Conservation (phyloP, 176 grass and related monocot genomes). For the Oryza glumipatula region DNA sequence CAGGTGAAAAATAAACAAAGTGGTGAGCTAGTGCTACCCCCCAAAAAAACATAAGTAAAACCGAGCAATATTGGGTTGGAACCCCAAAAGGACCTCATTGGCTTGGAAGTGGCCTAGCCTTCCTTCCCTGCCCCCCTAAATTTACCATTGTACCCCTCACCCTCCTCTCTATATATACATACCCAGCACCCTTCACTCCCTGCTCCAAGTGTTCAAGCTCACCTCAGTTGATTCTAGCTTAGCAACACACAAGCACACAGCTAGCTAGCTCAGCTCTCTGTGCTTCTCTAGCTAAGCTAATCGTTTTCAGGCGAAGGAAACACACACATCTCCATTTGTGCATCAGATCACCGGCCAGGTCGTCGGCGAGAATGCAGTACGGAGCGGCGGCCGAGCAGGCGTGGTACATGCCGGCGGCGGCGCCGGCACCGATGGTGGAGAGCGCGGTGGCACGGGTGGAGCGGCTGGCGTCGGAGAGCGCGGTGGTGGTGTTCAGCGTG, state of each 20-base stretch:
- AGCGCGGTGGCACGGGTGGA: slow-evolving; percentile 75
- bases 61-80: neutral
- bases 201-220: slow-evolving; percentile 10
- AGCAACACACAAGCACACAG: neutral
- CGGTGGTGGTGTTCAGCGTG: slow-evolving; percentile 93
- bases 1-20: slow-evolving; percentile 30
- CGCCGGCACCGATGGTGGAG: slow-evolving; percentile 30
- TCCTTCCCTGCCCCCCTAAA: slow-evolving; percentile 39
- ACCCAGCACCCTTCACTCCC: neutral
- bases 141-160: slow-evolving; percentile 36
- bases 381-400: slow-evolving; percentile 70
- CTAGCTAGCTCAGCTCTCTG: neutral
- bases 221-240: neutral
- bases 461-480: slow-evolving; percentile 83
- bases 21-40: neutral
- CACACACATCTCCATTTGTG: too few species aligned
- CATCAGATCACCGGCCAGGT: neutral
- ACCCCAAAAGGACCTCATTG: slow-evolving; percentile 44
- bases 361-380: slow-evolving; percentile 63
- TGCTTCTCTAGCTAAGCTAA: neutral
- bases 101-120: slow-evolving; percentile 40
- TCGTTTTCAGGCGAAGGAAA: too few species aligned
- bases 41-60: neutral
- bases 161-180: slow-evolving; percentile 58
- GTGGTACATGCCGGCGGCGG: slow-evolving; percentile 58